Evolutionary conservation across 2,329 filamentous ascomycete genomes (phyloP).

Genomic region (Didymella arachidicola): DNA sequence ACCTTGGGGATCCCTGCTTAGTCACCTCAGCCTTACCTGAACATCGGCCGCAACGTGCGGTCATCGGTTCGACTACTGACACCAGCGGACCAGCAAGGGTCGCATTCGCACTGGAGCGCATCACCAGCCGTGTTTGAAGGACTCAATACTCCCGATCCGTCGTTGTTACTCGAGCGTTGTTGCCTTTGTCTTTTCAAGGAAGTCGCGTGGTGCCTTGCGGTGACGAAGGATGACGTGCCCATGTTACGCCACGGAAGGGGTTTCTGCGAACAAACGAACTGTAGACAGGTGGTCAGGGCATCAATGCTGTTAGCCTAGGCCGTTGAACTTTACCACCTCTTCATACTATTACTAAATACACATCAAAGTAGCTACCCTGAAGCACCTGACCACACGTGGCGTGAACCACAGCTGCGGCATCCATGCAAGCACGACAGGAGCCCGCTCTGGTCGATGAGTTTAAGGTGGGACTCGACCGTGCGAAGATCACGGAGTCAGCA

Average conservation of each 20-base stretch:
- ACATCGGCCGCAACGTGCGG: not conserved
- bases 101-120: constrained; percentile 2
- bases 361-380: not conserved
- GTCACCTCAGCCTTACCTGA: not conserved
- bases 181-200: not conserved
- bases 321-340: not conserved
- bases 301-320: not conserved
- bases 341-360: not conserved
- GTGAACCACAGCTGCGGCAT: not conserved
- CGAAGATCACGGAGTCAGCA: constrained; percentile 17
- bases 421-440: constrained; percentile 13
- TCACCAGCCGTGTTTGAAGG: not conserved
- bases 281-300: not conserved
- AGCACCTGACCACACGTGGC: not conserved
- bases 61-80: constrained; percentile 8
- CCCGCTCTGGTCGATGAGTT: constrained; percentile 11
- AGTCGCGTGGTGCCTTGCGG: not conserved
- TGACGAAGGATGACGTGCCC: constrained; percentile 17
- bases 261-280: not conserved
- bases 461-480: constrained; percentile 26
- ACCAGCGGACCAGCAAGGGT: not conserved
- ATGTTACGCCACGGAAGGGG: not conserved
- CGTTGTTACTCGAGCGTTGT: not conserved
- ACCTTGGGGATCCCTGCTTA: not conserved
- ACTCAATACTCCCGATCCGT: constrained; percentile 6